phyloP scores from a whole-genome alignment of 2,329 filamentous ascomycete species.

The Beauveria sp. region DNA sequence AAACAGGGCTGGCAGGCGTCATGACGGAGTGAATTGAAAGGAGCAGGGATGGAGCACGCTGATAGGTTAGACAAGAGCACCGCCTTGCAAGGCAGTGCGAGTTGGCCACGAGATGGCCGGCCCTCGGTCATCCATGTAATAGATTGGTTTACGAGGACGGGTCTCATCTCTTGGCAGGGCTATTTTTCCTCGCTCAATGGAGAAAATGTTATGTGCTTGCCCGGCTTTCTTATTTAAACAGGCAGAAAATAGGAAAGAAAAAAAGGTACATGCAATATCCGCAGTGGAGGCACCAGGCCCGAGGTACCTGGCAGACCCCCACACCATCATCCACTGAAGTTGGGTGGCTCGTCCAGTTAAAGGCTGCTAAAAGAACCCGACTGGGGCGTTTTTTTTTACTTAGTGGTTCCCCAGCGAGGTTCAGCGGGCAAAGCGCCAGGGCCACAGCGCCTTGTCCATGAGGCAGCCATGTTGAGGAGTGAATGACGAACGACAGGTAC shows the following conservation, averaged over 20 bases:
- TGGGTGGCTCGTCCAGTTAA: neutral
- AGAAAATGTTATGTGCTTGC: neutral
- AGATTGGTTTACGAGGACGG: neutral
- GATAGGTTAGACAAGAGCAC: too few relatives aligned
- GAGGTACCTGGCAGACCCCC: neutral
- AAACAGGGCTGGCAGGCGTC: too few relatives aligned
- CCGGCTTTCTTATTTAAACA: neutral
- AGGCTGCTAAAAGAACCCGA: neutral
- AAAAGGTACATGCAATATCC: neutral
- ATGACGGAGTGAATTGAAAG: too few relatives aligned
- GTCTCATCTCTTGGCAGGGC: constrained; percentile 2
- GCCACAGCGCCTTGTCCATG: neutral
- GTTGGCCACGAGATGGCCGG: too few relatives aligned
- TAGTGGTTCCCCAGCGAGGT: neutral
- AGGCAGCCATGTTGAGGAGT: neutral
- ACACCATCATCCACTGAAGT: neutral
- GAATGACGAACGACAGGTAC: neutral
- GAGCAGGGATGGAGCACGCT: too few relatives aligned
- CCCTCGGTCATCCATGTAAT: neutral
- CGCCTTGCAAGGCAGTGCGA: too few relatives aligned
- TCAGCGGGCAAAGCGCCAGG: neutral
- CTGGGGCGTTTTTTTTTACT: too few relatives aligned
- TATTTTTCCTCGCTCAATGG: neutral
- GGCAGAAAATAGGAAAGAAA: neutral
- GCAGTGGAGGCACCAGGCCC: neutral